Conservation (phyloP, 1,284 basidiomycete species). For the Kwoniella shivajii region DNA sequence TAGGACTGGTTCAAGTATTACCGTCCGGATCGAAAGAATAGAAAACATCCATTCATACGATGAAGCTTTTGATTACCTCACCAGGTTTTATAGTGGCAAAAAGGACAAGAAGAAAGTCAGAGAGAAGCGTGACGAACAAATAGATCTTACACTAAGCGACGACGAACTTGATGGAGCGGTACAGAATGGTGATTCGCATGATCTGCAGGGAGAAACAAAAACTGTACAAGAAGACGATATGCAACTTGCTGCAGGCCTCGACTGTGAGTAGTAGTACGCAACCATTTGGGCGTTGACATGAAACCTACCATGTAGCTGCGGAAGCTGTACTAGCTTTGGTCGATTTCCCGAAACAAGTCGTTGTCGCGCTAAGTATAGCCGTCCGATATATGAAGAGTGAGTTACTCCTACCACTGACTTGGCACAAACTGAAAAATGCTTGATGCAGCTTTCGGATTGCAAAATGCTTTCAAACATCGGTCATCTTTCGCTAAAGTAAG, state of each 20-base stretch:
- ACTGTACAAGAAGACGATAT: slow-evolving; percentile 2
- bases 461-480: slow-evolving; percentile 71
- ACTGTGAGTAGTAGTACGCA: slow-evolving; percentile 3
- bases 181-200: not conserved
- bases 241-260: slow-evolving; percentile 4
- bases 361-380: slow-evolving; percentile 71
- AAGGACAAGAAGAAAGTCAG: slow-evolving; percentile 37
- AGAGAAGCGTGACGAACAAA: slow-evolving; percentile 12
- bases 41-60: slow-evolving; percentile 64
- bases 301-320: slow-evolving; percentile 22
- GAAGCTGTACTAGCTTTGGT: slow-evolving; percentile 58
- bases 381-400: slow-evolving; percentile 69
- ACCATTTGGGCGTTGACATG: not conserved
- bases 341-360: slow-evolving; percentile 66
- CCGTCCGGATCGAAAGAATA: slow-evolving; percentile 67
- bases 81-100: slow-evolving; percentile 65
- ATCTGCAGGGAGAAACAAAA: not conserved
- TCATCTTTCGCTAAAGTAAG: slow-evolving; percentile 67
- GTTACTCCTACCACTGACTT: slow-evolving; percentile 1
- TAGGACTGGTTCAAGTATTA: slow-evolving; percentile 42
- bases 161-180: slow-evolving; percentile 15
- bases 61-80: slow-evolving; percentile 72
- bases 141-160: slow-evolving; percentile 32
- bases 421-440: not conserved
- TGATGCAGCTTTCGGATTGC: slow-evolving; percentile 65